Base-by-base conservation (phyloP, 768 basidiomycete species). In the Cubamyces lactineus region DNA sequence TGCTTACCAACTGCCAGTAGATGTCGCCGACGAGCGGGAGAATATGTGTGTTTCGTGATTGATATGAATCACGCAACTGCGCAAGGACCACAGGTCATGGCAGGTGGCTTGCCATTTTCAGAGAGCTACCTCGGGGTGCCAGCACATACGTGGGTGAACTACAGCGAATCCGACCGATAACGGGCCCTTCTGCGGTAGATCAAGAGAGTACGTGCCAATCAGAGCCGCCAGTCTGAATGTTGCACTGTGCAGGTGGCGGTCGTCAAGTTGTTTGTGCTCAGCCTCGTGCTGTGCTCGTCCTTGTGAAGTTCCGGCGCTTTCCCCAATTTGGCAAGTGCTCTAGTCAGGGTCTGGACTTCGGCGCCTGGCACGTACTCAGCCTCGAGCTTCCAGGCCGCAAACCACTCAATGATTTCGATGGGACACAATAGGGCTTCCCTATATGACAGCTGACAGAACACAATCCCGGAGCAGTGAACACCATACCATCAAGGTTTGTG, bases 261-360 rank as follows among this genome's bases (percentile, higher is more conserved):
- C 41, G 53, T 28, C 48, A 49, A 23, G 28, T 12, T 17, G 26
- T 17, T 16, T 24, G 47, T 13, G 24, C 49, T 28, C 34, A 21
- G 54, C 45, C 53, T 28, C 53, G 53, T 55, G 53, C 53, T 46
- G 42, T 42, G 53, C 54, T 56, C 54, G 34, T 56, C 45, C 54
- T 46, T 55, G 47, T 48, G 55, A 48, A 40, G 46, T 21, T 53
- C 23, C 19, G 38, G 51, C 51, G 51, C 51, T 52, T n/a, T 16
- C 5, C 34, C 11, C 34, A 9, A 34, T 34, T 34, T 34, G 51
- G n/a, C 30, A 52, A 28, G 28, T 49, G 24, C 24, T 24, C 24
- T 24, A 26, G 4, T 28, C 28, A 5, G 24, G 34, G 34, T 34
- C 34, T 34, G 9, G 34, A 34, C 34, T 34, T 11, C 9, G 34